Conservation (phyloP, 2,329 filamentous ascomycete genomes). For the Penicillium digitatum region DNA sequence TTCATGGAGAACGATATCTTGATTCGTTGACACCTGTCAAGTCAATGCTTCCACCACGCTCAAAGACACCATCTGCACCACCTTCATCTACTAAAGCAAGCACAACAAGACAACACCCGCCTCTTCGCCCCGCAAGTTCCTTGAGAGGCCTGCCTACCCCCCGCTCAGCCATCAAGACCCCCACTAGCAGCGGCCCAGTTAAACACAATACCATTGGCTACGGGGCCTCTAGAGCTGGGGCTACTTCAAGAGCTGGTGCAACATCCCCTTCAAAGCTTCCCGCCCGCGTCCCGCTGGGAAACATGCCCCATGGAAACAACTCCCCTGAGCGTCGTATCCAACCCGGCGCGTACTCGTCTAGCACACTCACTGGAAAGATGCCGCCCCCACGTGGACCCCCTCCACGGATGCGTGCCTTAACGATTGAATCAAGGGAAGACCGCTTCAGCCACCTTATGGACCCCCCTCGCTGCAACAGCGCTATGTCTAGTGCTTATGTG, state of each 20-base stretch:
- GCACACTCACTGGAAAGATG: conserved; percentile 47
- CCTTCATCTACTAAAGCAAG: conserved; percentile 28
- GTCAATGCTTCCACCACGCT: conserved; percentile 61
- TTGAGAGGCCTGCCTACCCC: conserved; percentile 42
- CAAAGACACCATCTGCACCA: conserved; percentile 44
- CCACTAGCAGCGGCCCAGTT: conserved; percentile 40
- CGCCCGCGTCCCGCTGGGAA: conserved; percentile 44
- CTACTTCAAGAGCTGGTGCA: conserved; percentile 32
- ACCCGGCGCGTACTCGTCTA: conserved; percentile 41
- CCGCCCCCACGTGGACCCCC: conserved; percentile 61
- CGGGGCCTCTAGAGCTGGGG: conserved; percentile 25
- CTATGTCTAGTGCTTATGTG: conserved; percentile 49
- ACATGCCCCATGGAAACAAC: conserved; percentile 57
- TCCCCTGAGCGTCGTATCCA: conserved; percentile 68
- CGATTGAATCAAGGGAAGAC: conserved; percentile 49
- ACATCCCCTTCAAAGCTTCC: conserved; percentile 50
- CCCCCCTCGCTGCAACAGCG: conserved; percentile 52
- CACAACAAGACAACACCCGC: conserved; percentile 25
- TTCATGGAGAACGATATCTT: conserved; percentile 87
- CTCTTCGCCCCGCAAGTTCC: conserved; percentile 31
- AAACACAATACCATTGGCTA: conserved; percentile 39
- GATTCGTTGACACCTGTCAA: conserved; percentile 67
- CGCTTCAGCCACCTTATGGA: conserved; percentile 33
- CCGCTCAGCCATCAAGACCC: conserved; percentile 47
- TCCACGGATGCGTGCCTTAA: conserved; percentile 87